Base-by-base conservation (phyloP, 257 asterid species). In the Gardenia jasminoides region DNA sequence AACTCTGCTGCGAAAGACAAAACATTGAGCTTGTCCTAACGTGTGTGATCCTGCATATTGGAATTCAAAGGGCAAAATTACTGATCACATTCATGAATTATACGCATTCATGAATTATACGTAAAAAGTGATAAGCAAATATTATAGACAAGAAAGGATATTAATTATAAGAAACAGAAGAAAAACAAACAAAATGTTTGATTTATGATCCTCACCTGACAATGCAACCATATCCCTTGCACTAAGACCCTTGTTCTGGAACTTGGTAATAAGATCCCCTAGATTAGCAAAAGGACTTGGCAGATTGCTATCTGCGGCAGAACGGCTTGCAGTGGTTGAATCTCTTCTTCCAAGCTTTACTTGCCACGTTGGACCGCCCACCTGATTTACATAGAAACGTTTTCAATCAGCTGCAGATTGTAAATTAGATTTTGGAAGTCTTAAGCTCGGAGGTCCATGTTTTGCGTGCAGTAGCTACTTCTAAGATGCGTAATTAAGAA, bases 271-370 rank as follows among this genome's bases (percentile, higher is more conserved):
- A 43, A 85, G 79, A 0, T 33, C 61, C 1, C 9, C 22, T 8
- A 81, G 79, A 26, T 26, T 22, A 9, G 26, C 62, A 56, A 79
- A 79, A 47, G 83, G 75, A 16, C 64, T 41, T 10, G 87, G 87
- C 71, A 83, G 79, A 74, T 79, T 80, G 7, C 26, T 47, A 47
- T 79, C 31, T n/a, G 87, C 87, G 20, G 47, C 52, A 30, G 73
- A 22, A 1, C 71, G 81, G 66, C 76, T 86, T 24, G 89, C 87
- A 1, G 76, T 79, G 30, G 84, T 83, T 24, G 89, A 81, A 41
- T 86, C 86, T 75, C 84, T 83, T 75, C 86, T 83, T 64, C 88
- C 85, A 31, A 82, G 84, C 64, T 83, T 78, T 54, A 83, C 87
- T 7, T 30, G 70, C 87, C 84, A 86, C 58, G 84, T 68, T n/a